Evolutionary conservation across 2,329 filamentous ascomycete genomes (phyloP), one percentile per base, ranked within the genome.

Genomic region (Lasiodiplodia hormozganensis): DNA sequence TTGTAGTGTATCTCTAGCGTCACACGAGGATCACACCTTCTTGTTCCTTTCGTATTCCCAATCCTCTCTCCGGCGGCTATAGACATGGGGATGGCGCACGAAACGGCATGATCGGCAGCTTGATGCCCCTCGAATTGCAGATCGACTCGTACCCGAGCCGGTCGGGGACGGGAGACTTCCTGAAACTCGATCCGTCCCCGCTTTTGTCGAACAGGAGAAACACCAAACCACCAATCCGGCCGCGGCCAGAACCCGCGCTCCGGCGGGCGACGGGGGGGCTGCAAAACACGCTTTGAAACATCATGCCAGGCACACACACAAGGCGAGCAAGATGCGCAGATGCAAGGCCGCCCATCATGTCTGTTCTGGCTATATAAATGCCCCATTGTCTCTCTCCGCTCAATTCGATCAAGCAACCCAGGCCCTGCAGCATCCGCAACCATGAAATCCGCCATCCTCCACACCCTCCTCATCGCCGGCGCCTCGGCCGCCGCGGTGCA

Each of bases 201-300:
- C 58, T 62, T 62, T 62, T 62, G 58, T 51, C 58, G 43, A 43
- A 52, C 40, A 62, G 60, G 60, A 64, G 60, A 64, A 52, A 64
- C 60, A 62, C 51, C 60, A 64, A 64, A 64, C 31, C 60, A 64
- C 60, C 60, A 64, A 64, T 64, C 60, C 47, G 14, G 34, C 56
- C 28, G 8, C 36, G 11, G 4, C 3, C 16, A 11, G 47, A 52
- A 25, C 6, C 28, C n/a, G 11, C n/a, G 11, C 60, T 64, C 60
- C 60, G 60, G 60, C 47, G 60, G 60, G 60, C 60, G 28, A 12
- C 43, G 18, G 14, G 28, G 43, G 16, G 1, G 28, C 18, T 62
- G 25, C 57, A 49, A 60, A 60, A 51, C 47, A 31, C 14, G 8
- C 16, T 25, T 21, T 64, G 60, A 64, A 64, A 64, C 60, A 23